These are phyloP conservation scores for Globomyces pollinis-pini DNA, from an alignment of 192 early-diverging fungal species.

Conservation along the genomic window DNA sequence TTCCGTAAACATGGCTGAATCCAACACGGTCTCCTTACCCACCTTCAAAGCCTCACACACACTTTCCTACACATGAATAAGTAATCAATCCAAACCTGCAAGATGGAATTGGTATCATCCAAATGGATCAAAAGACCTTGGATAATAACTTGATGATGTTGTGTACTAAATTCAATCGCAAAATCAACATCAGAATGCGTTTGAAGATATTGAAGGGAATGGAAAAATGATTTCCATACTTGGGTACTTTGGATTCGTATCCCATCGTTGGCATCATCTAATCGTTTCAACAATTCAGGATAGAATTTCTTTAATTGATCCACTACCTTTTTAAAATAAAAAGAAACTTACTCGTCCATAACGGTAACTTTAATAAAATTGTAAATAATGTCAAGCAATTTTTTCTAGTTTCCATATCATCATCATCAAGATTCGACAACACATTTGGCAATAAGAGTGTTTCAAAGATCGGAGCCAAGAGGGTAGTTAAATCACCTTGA, in stretches of 20 bases:
- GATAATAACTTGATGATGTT: slow-evolving; percentile 43
- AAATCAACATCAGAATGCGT: not conserved
- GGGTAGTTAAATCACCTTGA: not conserved
- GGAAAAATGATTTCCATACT: slow-evolving; percentile 20
- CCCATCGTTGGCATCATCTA: slow-evolving; percentile 49
- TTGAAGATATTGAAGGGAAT: slow-evolving; percentile 4
- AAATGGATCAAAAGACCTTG: slow-evolving; percentile 49
- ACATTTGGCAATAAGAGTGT: slow-evolving; percentile 6
- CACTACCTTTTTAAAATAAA: not conserved
- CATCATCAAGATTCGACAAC: slow-evolving; percentile 15
- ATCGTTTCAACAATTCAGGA: slow-evolving; percentile 45
- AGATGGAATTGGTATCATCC: slow-evolving; percentile 39
- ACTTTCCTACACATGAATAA: slow-evolving; percentile 14
- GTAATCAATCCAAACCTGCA: slow-evolving; percentile 27
- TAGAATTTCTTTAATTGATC: slow-evolving; percentile 36
- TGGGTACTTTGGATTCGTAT: slow-evolving; percentile 30
- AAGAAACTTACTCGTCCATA: not conserved
- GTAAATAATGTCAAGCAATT: not conserved
- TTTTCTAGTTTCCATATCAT: not conserved
- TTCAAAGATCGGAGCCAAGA: slow-evolving; percentile 15
- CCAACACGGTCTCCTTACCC: slow-evolving; percentile 1
- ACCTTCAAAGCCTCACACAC: slow-evolving; percentile 17
- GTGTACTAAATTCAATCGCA: slow-evolving; percentile 38
- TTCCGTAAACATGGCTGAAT: not conserved
- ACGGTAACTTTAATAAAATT: not conserved